Evolutionary conservation across 1,284 basidiomycete genomes (phyloP), one percentile per base, ranked within the genome.

Genomic region (Hemileccinum hortonii): DNA sequence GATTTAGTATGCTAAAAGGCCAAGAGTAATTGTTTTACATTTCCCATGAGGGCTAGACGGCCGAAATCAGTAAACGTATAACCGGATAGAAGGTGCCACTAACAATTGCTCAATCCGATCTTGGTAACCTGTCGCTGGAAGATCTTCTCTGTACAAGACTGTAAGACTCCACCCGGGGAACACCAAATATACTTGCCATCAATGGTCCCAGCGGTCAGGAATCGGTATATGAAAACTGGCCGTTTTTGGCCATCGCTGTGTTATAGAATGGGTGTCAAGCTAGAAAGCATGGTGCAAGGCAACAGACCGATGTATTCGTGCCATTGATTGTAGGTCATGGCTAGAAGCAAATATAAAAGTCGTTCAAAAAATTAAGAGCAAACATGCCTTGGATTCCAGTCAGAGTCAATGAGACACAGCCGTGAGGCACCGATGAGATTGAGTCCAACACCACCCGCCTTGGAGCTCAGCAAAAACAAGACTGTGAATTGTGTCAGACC

Each of bases 111-210:
- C 44, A 99, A 72, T 2, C 93, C 95, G 15, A 94, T 81, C 71
- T 99, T 99, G n/a, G 92, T 98, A 24, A 98, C 84, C 71, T 98
- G 96, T 45, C 97, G 82, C 71, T 98, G 90, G 61, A 82, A 92
- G 18, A 92, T 92, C 70, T 92, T 92, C 70, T 92, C 88, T 89
- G 37, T 55, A 33, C 46, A 41, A 47, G 46, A 52, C 35, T 45
- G 35, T 45, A 19, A 57, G 47, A n/a, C 12, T 18, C 22, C 5
- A 33, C 18, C 9, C 14, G 15, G 22, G 30, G 11, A 49, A 26
- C 30, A 41, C 15, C 49, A 47, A 35, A 8, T 21, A 48, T 66
- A 43, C 67, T 60, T 36, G 82, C 87, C 87, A 64, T 90, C 88
- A 52, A 92, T 92, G 3, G 87, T 80, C 4, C 89, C 89, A 6